phyloP scores from a whole-genome alignment of 108 stramenopile species.

The Pseudonitzschia multistriata region DNA sequence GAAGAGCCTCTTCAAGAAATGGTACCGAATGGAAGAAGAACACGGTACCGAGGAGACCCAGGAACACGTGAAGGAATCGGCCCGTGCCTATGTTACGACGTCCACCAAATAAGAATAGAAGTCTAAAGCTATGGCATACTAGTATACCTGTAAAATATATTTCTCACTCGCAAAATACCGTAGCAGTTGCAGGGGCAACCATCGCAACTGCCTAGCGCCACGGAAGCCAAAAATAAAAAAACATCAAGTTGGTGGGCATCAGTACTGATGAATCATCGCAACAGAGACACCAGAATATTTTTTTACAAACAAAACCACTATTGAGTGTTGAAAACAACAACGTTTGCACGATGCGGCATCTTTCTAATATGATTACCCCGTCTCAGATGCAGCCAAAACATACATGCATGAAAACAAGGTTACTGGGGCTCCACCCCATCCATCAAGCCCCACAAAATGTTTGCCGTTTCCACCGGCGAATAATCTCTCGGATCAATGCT shows the following conservation, averaged over 20 bases:
- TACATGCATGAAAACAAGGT: background rate
- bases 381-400: background rate
- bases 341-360: background rate
- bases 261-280: background rate
- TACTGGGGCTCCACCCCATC: conserved; percentile 17
- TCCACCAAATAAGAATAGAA: no score
- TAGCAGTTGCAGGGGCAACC: no score
- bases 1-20: conserved; percentile 97
- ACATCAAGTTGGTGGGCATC: background rate
- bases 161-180: background rate
- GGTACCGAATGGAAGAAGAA: conserved; percentile 88
- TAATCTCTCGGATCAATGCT: conserved; percentile 41
- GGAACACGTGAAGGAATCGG: conserved; percentile 90
- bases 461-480: conserved; percentile 33
- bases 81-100: conserved; percentile 75
- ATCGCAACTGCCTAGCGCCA: no score
- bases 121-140: no score
- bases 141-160: no score
- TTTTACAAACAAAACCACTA: background rate
- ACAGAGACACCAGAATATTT: background rate
- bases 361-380: background rate
- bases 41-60: conserved; percentile 76
- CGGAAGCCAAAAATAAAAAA: background rate
- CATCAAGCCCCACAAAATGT: conserved; percentile 38
- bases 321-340: no score